Base-by-base conservation (phyloP, 2,329 filamentous ascomycete genomes). In the Capronia coronata region DNA sequence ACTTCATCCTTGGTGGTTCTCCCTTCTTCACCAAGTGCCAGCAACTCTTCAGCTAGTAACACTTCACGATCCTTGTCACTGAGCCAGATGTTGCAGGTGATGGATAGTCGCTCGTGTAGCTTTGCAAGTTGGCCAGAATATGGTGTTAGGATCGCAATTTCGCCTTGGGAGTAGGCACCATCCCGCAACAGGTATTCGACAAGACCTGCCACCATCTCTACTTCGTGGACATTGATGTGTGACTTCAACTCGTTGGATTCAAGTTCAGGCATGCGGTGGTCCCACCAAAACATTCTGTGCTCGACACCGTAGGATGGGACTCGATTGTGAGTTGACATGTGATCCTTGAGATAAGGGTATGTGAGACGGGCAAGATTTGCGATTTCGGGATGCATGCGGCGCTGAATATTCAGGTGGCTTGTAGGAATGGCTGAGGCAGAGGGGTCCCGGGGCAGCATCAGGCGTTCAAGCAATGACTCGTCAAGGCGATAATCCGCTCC, bases 381-480 rank as follows among this genome's bases (percentile, higher is more conserved):
- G 43, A 65, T 63, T 2, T 61, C 56, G 19, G 64, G 64, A 46
- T 63, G 62, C 62, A 64, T 65, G 9, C 64, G 59, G 9, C 63
- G 57, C 52, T 65, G 64, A 1, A 63, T 49, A 19, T 49, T 58
- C 13, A 65, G 48, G 27, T 59, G 49, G 13, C 56, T 56, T n/a
- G 48, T 43, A 14, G 61, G 57, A 11, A 65, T 39, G 3, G 58
- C 48, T 2, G 18, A 40, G 3, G 52, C 39, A 4, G 46, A 46
- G 9, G 50, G 32, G 48, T 54, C 55, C 18, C 27, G 48, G 18
- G 60, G 55, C 9, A 59, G 41, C 58, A 63, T 62, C 3, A 83
- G 67, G 1, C 82, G 66, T 63, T 85, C 82, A 49, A 85, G 84
- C 2, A 82, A 67, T 0, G 77, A 81, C 19, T 75, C 67, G 51